These are phyloP conservation scores for Fusarium ramigenum DNA, from an alignment of 2,329 filamentous ascomycete species.

Conservation along the genomic window DNA sequence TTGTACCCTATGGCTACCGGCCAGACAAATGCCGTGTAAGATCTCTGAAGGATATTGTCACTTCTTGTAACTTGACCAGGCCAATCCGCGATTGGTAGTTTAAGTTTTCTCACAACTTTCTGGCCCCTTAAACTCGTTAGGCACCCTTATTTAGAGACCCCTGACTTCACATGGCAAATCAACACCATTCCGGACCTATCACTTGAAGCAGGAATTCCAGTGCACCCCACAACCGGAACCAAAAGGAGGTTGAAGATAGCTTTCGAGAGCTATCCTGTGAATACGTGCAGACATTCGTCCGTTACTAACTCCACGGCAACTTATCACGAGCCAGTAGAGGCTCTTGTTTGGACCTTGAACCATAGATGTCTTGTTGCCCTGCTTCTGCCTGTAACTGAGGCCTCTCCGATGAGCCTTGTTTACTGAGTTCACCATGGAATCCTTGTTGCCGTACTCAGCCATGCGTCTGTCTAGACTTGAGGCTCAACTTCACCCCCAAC, in stretches of 20 bases:
- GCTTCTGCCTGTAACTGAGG: conserved; percentile 40
- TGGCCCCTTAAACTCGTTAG: neutral
- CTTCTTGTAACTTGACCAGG: neutral
- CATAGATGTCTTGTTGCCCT: conserved; percentile 17
- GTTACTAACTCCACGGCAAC: conserved; percentile 27
- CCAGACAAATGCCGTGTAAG: conserved; percentile 3
- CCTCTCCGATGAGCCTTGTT: conserved; percentile 15
- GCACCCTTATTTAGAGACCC: conserved; percentile 5
- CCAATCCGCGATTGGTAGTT: conserved; percentile 1
- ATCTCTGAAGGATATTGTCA: neutral
- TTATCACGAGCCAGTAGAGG: conserved; percentile 23
- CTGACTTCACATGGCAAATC: conserved; percentile 4
- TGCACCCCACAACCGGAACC: conserved; percentile 12
- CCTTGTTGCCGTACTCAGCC: neutral
- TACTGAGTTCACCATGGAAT: conserved; percentile 7
- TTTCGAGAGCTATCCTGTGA: conserved; percentile 4
- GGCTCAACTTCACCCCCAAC: conserved; percentile 29
- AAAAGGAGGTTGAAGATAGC: neutral
- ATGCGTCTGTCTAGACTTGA: conserved; percentile 18
- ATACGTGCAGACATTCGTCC: conserved; percentile 26
- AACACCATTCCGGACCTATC: conserved; percentile 7
- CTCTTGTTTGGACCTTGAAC: conserved; percentile 18
- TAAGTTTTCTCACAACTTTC: neutral
- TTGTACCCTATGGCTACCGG: conserved; percentile 8
- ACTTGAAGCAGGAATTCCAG: conserved; percentile 18